Base-by-base conservation (phyloP, 148 eudicot species). In the Rhododendron simsii region DNA sequence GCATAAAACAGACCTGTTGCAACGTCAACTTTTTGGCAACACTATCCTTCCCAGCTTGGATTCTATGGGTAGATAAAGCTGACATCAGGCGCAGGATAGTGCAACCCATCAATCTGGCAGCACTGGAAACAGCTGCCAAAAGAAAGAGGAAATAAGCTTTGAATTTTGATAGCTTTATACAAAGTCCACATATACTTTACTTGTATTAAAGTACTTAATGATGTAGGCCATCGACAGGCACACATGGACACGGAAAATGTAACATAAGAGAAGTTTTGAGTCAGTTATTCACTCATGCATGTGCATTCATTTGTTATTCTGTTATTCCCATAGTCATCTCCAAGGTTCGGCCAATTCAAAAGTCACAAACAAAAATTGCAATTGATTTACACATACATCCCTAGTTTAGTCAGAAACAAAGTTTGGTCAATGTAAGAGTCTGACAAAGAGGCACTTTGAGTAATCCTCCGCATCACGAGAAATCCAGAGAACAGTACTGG, bases 71-170 rank as follows among this genome's bases (percentile, higher is more conserved):
- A 28, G 98, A 94, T 87, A 97, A 81, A 89, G 90, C 95, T 89
- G 83, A 87, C 88, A 90, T 93, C 83, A 97, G 91, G 81, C 94
- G 93, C 79, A 91, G 84, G 87, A 86, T 87, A 88, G 87, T 87
- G 89, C 98, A 97, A 71, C 99, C 96, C 89, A 97, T 88, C 92
- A 95, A 93, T 85, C 91, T 89, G 85, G 98, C 94, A 85, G 94
- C 92, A 88, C 67, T 86, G 85, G 88, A 84, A 50, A 93, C 88
- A 91, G 99, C 99, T 97, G 95, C 88, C 79, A 82, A 88, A 79
- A 86, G 84, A 59, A 80, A 75, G 85, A 74, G 28, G 45, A 12
- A 35, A 80, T 78, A 65, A 67, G 39, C 67, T 81, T 50, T 55
- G 61, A 16, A 16, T 4, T 55, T 18, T n/a, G 15, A 11, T 47